A percentile compares a stretch with the other conserved stretches of the same genome.
These are phyloP conservation scores for Gonapodya prolifera DNA, from an alignment of 192 early-diverging fungal species.

Conservation along the genomic window DNA sequence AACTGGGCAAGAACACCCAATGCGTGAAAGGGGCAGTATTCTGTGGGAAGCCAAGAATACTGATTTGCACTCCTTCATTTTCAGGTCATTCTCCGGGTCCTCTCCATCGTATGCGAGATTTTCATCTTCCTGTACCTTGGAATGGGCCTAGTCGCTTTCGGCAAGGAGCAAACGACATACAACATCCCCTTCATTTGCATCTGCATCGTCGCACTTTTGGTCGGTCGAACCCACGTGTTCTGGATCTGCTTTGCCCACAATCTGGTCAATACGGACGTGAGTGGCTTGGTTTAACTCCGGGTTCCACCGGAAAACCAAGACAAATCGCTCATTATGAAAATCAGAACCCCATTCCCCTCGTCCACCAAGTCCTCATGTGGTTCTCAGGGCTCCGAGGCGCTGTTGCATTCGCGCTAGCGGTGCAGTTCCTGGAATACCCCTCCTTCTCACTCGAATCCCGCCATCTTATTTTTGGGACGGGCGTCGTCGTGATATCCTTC, in stretches of 20 bases:
- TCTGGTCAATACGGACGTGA: not conserved
- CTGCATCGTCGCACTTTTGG: slow-evolving; percentile 34
- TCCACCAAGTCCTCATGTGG: slow-evolving; percentile 42
- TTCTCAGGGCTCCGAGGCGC: slow-evolving; percentile 47
- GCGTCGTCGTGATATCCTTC: slow-evolving; percentile 40
- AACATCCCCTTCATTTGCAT: slow-evolving; percentile 27
- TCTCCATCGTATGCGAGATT: slow-evolving; percentile 34
- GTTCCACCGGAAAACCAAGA: slow-evolving; percentile 6
- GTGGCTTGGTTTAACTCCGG: slow-evolving; percentile 17
- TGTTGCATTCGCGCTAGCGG: slow-evolving; percentile 45
- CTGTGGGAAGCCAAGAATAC: no score
- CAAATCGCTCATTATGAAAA: not conserved
- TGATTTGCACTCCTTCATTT: not conserved
- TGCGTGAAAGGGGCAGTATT: no score
- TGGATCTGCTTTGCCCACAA: slow-evolving; percentile 15
- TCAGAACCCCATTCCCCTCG: slow-evolving; percentile 22
- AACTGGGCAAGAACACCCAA: not conserved
- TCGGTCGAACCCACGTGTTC: slow-evolving; percentile 41
- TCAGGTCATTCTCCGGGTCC: slow-evolving; percentile 31
- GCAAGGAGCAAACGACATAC: slow-evolving; percentile 23
- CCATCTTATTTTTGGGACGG: slow-evolving; percentile 43
- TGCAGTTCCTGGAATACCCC: slow-evolving; percentile 39
- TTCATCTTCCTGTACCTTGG: slow-evolving; percentile 52
- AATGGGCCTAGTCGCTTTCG: slow-evolving; percentile 42
- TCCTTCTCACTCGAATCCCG: slow-evolving; percentile 31